Base-by-base conservation (phyloP, 2,329 filamentous ascomycete genomes). In the Botrytis deweyae region DNA sequence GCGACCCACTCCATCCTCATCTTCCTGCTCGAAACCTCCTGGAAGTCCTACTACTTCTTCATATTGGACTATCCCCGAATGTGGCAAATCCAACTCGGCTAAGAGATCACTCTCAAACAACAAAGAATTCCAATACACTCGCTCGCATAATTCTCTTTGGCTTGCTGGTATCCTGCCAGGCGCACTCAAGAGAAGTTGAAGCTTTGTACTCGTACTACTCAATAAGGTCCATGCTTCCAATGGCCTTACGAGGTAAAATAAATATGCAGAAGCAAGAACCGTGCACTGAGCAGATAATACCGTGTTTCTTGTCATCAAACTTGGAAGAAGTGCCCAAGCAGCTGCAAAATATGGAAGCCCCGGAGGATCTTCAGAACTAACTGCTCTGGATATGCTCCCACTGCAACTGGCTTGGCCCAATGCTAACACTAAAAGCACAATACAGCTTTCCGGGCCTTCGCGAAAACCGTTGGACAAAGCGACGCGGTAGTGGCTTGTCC, bases 111-210 rank as follows among this genome's bases (percentile, higher is more conserved):
- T 94, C 82, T 95, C 93, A 74, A 94, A 93, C 69, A 95, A 87
- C 2, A 95, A 84, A 4, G 92, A 87, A 78, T 96, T 95, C 93
- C 93, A 96, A 83, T 94, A 96, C 22, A 95, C 91, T 67, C 93
- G 87, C 82, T 94, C 92, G 66, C 90, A 89, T 44, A 95, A 82
- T 80, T 95, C 92, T 78, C 90, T 88, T 80, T 93, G 90, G 46
- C 90, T 89, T 6, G 89, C 84, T 1, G 92, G 91, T 0, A 95
- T 88, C 72, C 92, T 88, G 75, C 88, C 91, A 20, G 92, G 91
- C 3, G 91, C 89, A 83, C 92, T 93, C 62, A 95, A 86, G 46
- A 95, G 86, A 36, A 96, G 86, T 80, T 96, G 93, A 63, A 95
- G 84, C 80, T 95, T 96, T 79, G 92, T 93, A 81, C 92, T 94